Evolutionary conservation across 306 rosid genomes (phyloP), one percentile per base, ranked within the genome.

Genomic region (Benincasa hispida): DNA sequence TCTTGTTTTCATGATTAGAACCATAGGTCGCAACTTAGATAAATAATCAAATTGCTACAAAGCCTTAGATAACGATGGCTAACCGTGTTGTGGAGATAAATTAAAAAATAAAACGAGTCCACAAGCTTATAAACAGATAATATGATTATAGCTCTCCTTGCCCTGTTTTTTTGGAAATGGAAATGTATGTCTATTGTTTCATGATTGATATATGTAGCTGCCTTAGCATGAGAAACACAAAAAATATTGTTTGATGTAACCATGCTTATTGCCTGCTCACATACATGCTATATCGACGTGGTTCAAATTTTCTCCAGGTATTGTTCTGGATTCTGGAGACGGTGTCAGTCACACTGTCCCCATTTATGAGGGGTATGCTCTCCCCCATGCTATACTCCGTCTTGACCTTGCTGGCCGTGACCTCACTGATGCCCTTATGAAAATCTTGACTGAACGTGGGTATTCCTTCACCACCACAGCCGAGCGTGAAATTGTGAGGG

Each of bases 291-390:
- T 9, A 55, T 79, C 42, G 25, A 22, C 60, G 50, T 48, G 32
- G 60, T 22, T 48, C 76, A 74, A 77, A 53, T 69, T 35, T 50
- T 18, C 34, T 82, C 76, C n/a, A n/a, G n/a, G n/a, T n/a, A n/a
- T n/a, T n/a, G n/a, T n/a, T n/a, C n/a, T n/a, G n/a, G n/a, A n/a
- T n/a, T n/a, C n/a, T n/a, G n/a, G n/a, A n/a, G n/a, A n/a, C n/a
- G n/a, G n/a, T n/a, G n/a, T n/a, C n/a, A n/a, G n/a, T n/a, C n/a
- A n/a, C n/a, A n/a, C n/a, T n/a, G n/a, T n/a, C n/a, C n/a, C n/a
- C n/a, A n/a, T n/a, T n/a, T n/a, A n/a, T n/a, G n/a, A n/a, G n/a
- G n/a, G n/a, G n/a, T n/a, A n/a, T n/a, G n/a, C n/a, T n/a, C n/a
- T n/a, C n/a, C n/a, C n/a, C n/a, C n/a, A n/a, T n/a, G n/a, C n/a